Evolutionary conservation across 257 asterid genomes (phyloP).

Genomic region (Knoxia roxburghii): DNA sequence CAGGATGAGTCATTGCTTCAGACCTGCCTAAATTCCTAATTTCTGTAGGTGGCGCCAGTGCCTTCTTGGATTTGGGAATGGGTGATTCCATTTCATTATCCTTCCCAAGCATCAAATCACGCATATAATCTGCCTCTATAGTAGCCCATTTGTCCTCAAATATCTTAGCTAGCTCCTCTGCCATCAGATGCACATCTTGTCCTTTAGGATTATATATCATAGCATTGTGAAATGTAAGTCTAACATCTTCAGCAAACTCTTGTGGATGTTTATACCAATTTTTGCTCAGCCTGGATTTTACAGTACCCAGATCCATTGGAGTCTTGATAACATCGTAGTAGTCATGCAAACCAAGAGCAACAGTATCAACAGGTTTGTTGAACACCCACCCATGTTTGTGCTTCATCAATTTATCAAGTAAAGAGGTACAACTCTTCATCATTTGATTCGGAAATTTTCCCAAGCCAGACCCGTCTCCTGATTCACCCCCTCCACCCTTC

Average conservation of each 20-base stretch:
- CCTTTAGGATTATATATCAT: slow-evolving; percentile 41
- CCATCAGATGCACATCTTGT: slow-evolving; percentile 84
- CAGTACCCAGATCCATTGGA: slow-evolving; percentile 87
- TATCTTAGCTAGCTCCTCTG: slow-evolving; percentile 53
- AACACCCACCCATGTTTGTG: slow-evolving; percentile 96
- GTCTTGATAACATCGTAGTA: slow-evolving; percentile 60
- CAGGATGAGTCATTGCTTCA: slow-evolving; percentile 27
- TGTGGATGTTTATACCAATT: slow-evolving; percentile 64
- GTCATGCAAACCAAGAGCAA: slow-evolving; percentile 71
- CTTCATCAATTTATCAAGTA: slow-evolving; percentile 78
- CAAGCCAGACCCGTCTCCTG: slow-evolving; percentile 19
- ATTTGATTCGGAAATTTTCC: slow-evolving; percentile 48
- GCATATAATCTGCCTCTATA: slow-evolving; percentile 53
- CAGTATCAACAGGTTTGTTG: slow-evolving; percentile 68
- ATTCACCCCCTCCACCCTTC: slow-evolving; percentile 48
- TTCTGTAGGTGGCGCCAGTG: slow-evolving; percentile 30
- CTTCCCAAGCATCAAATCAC: slow-evolving; percentile 35
- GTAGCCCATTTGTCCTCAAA: slow-evolving; percentile 68
- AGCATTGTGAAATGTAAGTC: slow-evolving; percentile 75
- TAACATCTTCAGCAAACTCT: slow-evolving; percentile 80
- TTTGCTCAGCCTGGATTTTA: slow-evolving; percentile 49
- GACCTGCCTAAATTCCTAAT: slow-evolving; percentile 31
- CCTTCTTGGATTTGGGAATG: slow-evolving; percentile 47
- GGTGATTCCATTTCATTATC: slow-evolving; percentile 45
- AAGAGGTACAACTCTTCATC: slow-evolving; percentile 46